Evolutionary conservation across 371 early-diverging fungal genomes (phyloP).

Genomic region (Thermomucor indicae-seudaticae): DNA sequence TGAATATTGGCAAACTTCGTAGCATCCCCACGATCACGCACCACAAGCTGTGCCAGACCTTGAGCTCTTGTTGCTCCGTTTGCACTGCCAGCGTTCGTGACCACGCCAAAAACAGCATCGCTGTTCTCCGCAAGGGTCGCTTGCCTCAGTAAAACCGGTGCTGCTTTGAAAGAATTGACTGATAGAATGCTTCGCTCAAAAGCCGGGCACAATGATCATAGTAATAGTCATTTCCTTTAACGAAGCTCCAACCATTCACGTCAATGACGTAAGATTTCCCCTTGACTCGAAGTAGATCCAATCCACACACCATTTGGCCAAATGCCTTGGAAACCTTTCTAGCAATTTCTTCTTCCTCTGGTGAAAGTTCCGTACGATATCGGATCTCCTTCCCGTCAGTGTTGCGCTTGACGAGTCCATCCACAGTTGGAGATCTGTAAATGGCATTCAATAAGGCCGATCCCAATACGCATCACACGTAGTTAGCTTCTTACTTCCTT

Average conservation of each 20-base stretch:
- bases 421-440: conserved; percentile 91
- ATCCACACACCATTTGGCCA: conserved; percentile 93
- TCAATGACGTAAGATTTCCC: conserved; percentile 95
- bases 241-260: conserved; percentile 99
- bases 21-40: conserved; percentile 94
- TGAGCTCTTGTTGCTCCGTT: conserved; percentile 91
- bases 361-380: conserved; percentile 77
- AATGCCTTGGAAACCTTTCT: conserved; percentile 80
- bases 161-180: conserved; percentile 89
- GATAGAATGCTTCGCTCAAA: conserved; percentile 57
- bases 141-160: conserved; percentile 80
- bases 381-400: conserved; percentile 97
- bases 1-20: conserved; percentile 94
- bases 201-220: conserved; percentile 84
- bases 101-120: conserved; percentile 59
- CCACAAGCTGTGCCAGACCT: conserved; percentile 85
- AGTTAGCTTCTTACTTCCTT: conserved; percentile 67
- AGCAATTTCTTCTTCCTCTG: conserved; percentile 85
- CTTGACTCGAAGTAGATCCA: conserved; percentile 86
- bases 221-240: conserved; percentile 94
- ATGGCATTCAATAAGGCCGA: not conserved
- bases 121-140: conserved; percentile 52
- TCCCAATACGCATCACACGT: not conserved
- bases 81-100: conserved; percentile 93
- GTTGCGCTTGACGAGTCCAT: conserved; percentile 94